phyloP scores from a whole-genome alignment of 164 flowering plant species.

The Protea cynaroides region DNA sequence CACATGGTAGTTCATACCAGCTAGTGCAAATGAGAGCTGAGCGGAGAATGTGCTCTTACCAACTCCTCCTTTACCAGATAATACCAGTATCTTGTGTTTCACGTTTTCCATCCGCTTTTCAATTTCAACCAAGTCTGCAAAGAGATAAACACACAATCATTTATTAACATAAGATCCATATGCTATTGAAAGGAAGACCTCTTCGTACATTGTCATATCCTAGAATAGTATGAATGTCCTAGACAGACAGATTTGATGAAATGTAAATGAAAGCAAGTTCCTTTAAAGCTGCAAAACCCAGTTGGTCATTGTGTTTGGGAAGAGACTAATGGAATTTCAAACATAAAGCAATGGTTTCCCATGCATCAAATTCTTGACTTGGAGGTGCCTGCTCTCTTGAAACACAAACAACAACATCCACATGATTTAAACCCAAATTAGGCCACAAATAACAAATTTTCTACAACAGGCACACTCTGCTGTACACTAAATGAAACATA shows the following conservation, averaged over 20 bases:
- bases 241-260: not conserved
- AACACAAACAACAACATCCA: too few relatives aligned
- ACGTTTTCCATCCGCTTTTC: slow-evolving; percentile 89
- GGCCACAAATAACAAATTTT: too few relatives aligned
- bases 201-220: not conserved
- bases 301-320: too few relatives aligned
- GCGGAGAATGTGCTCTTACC: slow-evolving; percentile 98
- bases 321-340: too few relatives aligned
- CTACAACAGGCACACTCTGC: too few relatives aligned
- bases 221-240: not conserved
- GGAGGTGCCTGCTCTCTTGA: too few relatives aligned
- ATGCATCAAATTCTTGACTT: too few relatives aligned
- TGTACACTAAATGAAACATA: too few relatives aligned
- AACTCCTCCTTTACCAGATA: slow-evolving; percentile 97
- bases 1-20: slow-evolving; percentile 79
- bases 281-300: too few relatives aligned
- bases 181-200: not conserved
- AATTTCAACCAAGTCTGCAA: slow-evolving; percentile 76
- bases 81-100: slow-evolving; percentile 83
- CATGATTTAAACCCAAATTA: too few relatives aligned
- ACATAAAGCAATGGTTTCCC: too few relatives aligned
- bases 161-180: not conserved
- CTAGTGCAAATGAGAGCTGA: slow-evolving; percentile 78
- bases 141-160: not conserved
- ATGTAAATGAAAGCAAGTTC: too few relatives aligned